Evolutionary conservation across 352 stramenopile species (phyloP).

Genomic region (Globisporangium echinulatum): DNA sequence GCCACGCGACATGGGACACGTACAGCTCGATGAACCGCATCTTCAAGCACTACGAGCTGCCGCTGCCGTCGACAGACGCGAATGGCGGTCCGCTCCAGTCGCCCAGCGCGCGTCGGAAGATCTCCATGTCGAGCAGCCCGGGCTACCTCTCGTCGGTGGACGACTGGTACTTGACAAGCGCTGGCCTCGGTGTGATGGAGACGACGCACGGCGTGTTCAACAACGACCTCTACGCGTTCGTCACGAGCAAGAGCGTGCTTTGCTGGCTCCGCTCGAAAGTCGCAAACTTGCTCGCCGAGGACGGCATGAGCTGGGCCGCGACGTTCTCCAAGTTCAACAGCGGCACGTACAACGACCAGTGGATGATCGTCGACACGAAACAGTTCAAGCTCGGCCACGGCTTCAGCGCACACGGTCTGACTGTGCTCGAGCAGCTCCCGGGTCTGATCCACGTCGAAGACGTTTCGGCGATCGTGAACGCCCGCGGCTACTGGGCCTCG

Average conservation of each 20-base stretch:
- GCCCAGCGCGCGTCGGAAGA: constrained; percentile 17
- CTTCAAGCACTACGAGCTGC: constrained; percentile 78
- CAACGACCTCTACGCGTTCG: constrained; percentile 34
- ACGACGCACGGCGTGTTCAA: constrained; percentile 70
- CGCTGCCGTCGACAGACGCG: constrained; percentile 18
- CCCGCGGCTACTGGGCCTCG: constrained; percentile 59
- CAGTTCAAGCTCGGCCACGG: constrained; percentile 32
- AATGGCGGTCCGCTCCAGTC: neutral
- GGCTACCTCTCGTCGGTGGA: constrained; percentile 73
- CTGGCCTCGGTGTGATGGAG: constrained; percentile 51
- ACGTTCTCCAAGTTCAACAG: constrained; percentile 58
- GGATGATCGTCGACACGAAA: constrained; percentile 74
- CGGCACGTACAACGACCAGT: constrained; percentile 84
- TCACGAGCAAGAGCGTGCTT: constrained; percentile 43
- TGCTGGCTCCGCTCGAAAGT: constrained; percentile 60
- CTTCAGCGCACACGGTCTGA: constrained; percentile 42
- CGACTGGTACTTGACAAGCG: constrained; percentile 71
- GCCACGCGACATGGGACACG: constrained; percentile 65
- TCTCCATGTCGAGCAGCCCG: constrained; percentile 73
- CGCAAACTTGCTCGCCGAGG: constrained; percentile 38
- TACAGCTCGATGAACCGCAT: constrained; percentile 73
- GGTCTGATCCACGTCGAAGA: constrained; percentile 47
- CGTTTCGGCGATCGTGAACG: constrained; percentile 43
- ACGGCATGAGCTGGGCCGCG: constrained; percentile 37
- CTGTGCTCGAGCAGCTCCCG: constrained; percentile 68